These are phyloP conservation scores for Mycosphaerella sp. DNA, from an alignment of 2,329 filamentous ascomycete genomes.

Conservation along the genomic window DNA sequence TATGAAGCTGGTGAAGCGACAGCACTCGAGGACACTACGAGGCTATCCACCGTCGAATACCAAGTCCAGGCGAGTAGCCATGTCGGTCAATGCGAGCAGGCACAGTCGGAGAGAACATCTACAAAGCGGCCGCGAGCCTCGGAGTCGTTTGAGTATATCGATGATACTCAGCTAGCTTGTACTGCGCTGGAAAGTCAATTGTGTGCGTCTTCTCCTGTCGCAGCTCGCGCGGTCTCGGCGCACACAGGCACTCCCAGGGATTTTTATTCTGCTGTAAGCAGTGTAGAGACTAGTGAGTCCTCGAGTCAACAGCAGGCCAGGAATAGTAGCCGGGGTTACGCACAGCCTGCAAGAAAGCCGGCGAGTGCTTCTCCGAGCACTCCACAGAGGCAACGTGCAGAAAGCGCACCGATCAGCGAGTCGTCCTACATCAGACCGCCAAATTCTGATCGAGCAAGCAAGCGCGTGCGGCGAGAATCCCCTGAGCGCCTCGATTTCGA, in stretches of 20 bases:
- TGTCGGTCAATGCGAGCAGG: background rate
- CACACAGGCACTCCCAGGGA: background rate
- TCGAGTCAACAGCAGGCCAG: background rate
- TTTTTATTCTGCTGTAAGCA: background rate
- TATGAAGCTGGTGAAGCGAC: background rate
- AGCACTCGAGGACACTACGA: background rate
- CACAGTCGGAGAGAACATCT: background rate
- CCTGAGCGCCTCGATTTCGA: background rate
- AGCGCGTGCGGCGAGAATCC: background rate
- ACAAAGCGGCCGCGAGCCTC: background rate
- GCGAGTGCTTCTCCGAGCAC: background rate
- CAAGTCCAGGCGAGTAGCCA: constrained; percentile 29
- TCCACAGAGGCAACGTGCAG: background rate
- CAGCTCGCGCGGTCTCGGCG: background rate
- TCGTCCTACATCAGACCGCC: constrained; percentile 27
- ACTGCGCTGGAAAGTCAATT: constrained; percentile 41
- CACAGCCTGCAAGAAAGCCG: background rate
- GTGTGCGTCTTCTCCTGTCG: constrained; percentile 25
- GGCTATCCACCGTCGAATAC: background rate
- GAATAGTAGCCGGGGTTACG: background rate
- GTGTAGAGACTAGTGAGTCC: background rate
- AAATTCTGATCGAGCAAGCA: constrained; percentile 10
- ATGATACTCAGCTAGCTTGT: constrained; percentile 42
- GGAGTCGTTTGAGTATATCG: constrained; percentile 29
- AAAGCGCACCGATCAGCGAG: constrained; percentile 10